phyloP scores from a whole-genome alignment of 176 grass and related monocot species.

The Guadua angustifolia region DNA sequence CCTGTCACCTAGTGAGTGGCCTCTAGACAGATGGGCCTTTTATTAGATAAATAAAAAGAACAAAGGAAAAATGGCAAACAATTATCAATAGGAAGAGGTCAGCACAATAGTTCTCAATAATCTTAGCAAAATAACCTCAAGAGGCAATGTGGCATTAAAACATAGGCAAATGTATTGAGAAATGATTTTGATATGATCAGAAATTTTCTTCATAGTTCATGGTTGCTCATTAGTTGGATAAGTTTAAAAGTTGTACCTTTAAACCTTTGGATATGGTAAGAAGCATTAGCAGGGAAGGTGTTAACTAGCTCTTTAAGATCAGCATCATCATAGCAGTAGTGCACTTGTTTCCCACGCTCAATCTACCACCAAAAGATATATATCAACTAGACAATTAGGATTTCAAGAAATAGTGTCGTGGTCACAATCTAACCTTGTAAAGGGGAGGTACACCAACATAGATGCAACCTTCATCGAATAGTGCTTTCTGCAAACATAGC shows the following conservation, averaged over 20 bases:
- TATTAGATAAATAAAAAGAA: background rate
- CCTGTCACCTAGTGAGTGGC: background rate
- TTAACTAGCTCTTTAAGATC: conserved; percentile 74
- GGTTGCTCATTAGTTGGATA: background rate
- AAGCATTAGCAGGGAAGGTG: conserved; percentile 80
- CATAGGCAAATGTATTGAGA: background rate
- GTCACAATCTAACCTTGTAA: conserved; percentile 69
- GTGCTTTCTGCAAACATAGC: conserved; percentile 69
- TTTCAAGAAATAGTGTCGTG: background rate
- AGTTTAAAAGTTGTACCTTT: conserved; percentile 62
- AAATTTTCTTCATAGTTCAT: background rate
- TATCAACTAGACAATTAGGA: conserved; percentile 27
- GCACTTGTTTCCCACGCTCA: conserved; percentile 90
- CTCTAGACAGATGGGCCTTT: background rate
- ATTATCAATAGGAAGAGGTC: background rate
- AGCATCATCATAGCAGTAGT: conserved; percentile 87
- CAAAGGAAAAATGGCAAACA: background rate
- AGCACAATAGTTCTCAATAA: background rate
- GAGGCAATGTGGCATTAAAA: background rate
- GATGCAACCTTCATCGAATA: conserved; percentile 97
- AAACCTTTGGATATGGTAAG: conserved; percentile 87
- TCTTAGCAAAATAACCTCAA: background rate
- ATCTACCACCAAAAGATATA: conserved; percentile 60
- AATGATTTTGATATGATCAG: background rate
- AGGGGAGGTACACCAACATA: conserved; percentile 97